phyloP scores from a whole-genome alignment of 2,329 filamentous ascomycete genomes.

The Alternaria ethzedia region DNA sequence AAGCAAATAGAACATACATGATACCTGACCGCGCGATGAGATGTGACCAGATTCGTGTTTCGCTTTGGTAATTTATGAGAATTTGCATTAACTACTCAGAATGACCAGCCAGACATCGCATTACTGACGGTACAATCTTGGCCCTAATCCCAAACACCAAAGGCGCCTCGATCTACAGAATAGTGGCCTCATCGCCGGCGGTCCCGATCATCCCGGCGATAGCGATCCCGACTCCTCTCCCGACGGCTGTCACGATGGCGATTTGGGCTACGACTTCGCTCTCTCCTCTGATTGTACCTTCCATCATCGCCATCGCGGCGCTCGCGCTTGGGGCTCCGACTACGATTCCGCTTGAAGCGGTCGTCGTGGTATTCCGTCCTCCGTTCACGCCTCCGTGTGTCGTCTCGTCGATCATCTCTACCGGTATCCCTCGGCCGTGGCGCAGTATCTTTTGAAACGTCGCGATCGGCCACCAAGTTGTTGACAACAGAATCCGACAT shows the following conservation, averaged over 20 bases:
- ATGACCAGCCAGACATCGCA: background rate
- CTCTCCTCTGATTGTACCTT: conserved; percentile 33
- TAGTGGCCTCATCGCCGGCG: conserved; percentile 26
- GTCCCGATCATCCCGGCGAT: conserved; percentile 49
- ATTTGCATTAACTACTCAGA: background rate
- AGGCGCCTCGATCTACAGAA: background rate
- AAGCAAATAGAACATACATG: background rate
- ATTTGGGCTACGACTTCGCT: conserved; percentile 39
- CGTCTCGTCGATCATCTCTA: conserved; percentile 48
- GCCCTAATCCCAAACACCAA: background rate
- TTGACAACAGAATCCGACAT: conserved; percentile 43
- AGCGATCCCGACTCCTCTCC: conserved; percentile 50
- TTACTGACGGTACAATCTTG: background rate
- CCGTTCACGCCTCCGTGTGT: conserved; percentile 41
- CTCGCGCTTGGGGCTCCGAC: conserved; percentile 41
- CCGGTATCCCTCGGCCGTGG: conserved; percentile 15
- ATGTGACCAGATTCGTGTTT: background rate
- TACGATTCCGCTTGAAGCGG: conserved; percentile 48
- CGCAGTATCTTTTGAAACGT: conserved; percentile 16
- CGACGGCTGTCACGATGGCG: conserved; percentile 43
- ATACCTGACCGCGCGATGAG: background rate
- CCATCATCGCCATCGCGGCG: conserved; percentile 41
- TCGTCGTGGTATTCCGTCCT: conserved; percentile 47
- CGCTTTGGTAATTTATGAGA: background rate
- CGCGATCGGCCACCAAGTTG: conserved; percentile 39